Conservation (phyloP, 2,329 filamentous ascomycete genomes). For the Neofusicoccum sp. region DNA sequence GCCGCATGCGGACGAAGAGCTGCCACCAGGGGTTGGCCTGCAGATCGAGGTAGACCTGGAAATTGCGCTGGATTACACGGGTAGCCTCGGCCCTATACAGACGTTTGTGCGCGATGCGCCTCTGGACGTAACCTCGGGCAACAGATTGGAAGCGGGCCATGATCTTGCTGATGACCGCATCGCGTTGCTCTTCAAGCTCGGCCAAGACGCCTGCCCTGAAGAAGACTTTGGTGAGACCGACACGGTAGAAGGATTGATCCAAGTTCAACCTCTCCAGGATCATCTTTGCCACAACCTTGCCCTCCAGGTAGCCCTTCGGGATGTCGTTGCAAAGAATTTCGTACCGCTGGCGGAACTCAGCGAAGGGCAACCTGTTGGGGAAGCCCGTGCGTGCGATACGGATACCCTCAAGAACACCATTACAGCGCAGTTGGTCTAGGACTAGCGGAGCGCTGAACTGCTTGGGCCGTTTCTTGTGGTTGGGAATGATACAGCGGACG, state of each 20-base stretch:
- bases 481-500: slow-evolving; percentile 94
- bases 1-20: slow-evolving; percentile 91
- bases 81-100: slow-evolving; percentile 94
- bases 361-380: slow-evolving; percentile 86
- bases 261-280: slow-evolving; percentile 88
- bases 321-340: slow-evolving; percentile 86
- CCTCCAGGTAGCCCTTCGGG: slow-evolving; percentile 87
- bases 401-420: slow-evolving; percentile 98
- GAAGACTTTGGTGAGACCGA: slow-evolving; percentile 96
- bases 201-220: slow-evolving; percentile 95
- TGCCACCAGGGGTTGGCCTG: slow-evolving; percentile 97
- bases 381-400: slow-evolving; percentile 96
- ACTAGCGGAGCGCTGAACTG: slow-evolving; percentile 90
- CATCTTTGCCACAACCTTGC: slow-evolving; percentile 76
- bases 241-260: slow-evolving; percentile 82
- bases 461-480: slow-evolving; percentile 96
- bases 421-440: slow-evolving; percentile 94
- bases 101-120: slow-evolving; percentile 85
- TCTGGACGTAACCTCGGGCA: slow-evolving; percentile 83
- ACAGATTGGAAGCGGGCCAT: slow-evolving; percentile 91
- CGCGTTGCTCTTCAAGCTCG: slow-evolving; percentile 93
- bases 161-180: slow-evolving; percentile 88
- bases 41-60: slow-evolving; percentile 85
- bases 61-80: slow-evolving; percentile 90
- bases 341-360: slow-evolving; percentile 92